These are phyloP conservation scores for Bipolaris victoriae DNA, from an alignment of 2,329 filamentous ascomycete genomes.

Conservation along the genomic window DNA sequence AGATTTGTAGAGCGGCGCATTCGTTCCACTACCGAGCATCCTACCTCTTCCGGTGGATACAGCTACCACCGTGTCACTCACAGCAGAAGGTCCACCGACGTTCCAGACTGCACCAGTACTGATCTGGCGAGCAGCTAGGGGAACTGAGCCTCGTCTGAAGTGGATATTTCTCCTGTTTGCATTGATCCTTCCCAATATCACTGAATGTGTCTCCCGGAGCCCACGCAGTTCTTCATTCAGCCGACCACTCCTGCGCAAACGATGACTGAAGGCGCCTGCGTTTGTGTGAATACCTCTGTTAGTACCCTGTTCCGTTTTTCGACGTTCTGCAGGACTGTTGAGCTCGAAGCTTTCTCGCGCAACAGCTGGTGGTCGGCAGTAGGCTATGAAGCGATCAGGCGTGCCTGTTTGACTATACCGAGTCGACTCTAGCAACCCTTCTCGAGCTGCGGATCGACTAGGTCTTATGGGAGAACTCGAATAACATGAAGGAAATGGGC, in stretches of 20 bases:
- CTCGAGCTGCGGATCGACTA: slow-evolving; percentile 40
- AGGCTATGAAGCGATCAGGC: slow-evolving; percentile 66
- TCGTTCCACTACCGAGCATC: slow-evolving; percentile 71
- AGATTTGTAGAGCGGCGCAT: slow-evolving; percentile 68
- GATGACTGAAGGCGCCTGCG: slow-evolving; percentile 62
- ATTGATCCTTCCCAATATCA: slow-evolving; percentile 29
- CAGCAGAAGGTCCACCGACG: slow-evolving; percentile 72
- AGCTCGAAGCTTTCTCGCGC: slow-evolving; percentile 59
- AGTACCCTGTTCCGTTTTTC: slow-evolving; percentile 56
- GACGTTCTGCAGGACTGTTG: slow-evolving; percentile 55
- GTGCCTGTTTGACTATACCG: slow-evolving; percentile 38
- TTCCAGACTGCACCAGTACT: slow-evolving; percentile 77
- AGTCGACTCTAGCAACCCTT: slow-evolving; percentile 28
- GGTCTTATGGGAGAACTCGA: slow-evolving; percentile 42
- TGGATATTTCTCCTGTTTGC: slow-evolving; percentile 26
- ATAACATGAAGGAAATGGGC: slow-evolving; percentile 26
- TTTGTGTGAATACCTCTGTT: slow-evolving; percentile 52
- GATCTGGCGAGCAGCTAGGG: slow-evolving; percentile 51
- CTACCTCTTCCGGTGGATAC: slow-evolving; percentile 68
- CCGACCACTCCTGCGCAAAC: slow-evolving; percentile 41
- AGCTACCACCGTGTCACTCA: slow-evolving; percentile 55
- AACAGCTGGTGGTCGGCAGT: slow-evolving; percentile 50
- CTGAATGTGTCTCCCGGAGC: slow-evolving; percentile 42
- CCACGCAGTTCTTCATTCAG: slow-evolving; percentile 42
- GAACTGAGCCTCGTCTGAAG: slow-evolving; percentile 31